A percentile compares a stretch with the other conserved stretches of the same genome.
Conservation (phyloP, 2,329 filamentous ascomycete genomes). For the Cladosporium sp. region DNA sequence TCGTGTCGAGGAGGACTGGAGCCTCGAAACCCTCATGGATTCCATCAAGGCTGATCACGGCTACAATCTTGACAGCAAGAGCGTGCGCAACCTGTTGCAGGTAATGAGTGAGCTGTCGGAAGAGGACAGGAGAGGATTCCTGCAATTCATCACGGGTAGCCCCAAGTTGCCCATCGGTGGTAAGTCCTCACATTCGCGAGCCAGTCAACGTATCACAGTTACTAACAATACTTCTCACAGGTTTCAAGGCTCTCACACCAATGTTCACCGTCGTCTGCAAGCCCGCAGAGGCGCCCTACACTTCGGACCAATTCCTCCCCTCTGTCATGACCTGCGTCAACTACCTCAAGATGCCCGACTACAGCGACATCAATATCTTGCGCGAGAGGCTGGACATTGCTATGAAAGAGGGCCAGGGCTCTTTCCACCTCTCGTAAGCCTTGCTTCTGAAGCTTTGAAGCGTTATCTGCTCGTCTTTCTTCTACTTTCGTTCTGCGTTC, state of each 20-base stretch:
- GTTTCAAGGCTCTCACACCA: constrained; percentile 92
- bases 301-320: constrained; percentile 94
- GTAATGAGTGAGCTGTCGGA: constrained; percentile 83
- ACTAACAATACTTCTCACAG: constrained; percentile 44
- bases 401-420: constrained; percentile 92
- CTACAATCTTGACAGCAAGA: constrained; percentile 97
- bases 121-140: constrained; percentile 79
- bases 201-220: neutral
- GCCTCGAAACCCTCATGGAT: constrained; percentile 93
- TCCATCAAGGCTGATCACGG: constrained; percentile 98
- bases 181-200: constrained; percentile 45
- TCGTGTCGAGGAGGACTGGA: constrained; percentile 91
- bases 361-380: constrained; percentile 73
- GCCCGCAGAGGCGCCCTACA: constrained; percentile 90
- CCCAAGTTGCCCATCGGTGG: constrained; percentile 97
- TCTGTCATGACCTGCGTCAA: constrained; percentile 99
- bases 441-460: neutral
- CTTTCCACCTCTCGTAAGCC: constrained; percentile 70
- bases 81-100: constrained; percentile 86
- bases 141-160: constrained; percentile 97
- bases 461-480: neutral
- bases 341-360: constrained; percentile 96
- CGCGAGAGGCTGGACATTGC: constrained; percentile 75
- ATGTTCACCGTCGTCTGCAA: constrained; percentile 99
- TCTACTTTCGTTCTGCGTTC: neutral